Percentiles rank a stretch among this genome's conserved stretches.
Conservation (phyloP, 2,329 filamentous ascomycete species). For the Xylaria sp. region DNA sequence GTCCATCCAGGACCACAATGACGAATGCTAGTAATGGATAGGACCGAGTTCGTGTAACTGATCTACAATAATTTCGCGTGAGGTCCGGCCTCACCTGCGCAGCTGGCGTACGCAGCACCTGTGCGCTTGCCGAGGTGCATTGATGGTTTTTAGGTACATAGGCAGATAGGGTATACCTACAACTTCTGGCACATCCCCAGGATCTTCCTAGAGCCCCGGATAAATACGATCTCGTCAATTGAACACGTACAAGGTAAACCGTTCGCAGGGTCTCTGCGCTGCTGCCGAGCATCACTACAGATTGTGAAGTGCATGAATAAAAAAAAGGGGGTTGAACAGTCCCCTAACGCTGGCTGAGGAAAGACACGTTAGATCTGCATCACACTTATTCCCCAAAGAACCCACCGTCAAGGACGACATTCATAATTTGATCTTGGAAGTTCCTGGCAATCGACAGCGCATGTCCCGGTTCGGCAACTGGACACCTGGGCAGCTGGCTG, state of each 20-base stretch:
- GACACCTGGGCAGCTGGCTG: too few relatives aligned
- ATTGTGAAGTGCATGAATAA: background rate
- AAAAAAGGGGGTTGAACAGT: background rate
- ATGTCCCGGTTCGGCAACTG: too few relatives aligned
- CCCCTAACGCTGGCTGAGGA: background rate
- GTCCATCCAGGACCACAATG: background rate
- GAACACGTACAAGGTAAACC: background rate
- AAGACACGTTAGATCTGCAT: background rate
- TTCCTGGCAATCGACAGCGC: too few relatives aligned
- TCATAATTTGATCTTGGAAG: background rate
- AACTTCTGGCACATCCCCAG: background rate
- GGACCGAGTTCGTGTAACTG: background rate
- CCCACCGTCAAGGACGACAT: background rate
- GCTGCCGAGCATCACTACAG: background rate
- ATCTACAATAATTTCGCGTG: background rate
- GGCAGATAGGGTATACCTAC: too few relatives aligned
- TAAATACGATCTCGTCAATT: background rate
- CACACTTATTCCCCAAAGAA: background rate
- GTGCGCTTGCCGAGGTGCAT: too few relatives aligned
- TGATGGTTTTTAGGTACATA: too few relatives aligned
- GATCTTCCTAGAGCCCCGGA: background rate
- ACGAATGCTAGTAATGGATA: background rate
- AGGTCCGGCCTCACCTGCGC: too few relatives aligned
- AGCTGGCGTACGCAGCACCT: too few relatives aligned
- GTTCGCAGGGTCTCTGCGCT: background rate